Conservation (phyloP, 2,329 filamentous ascomycete species). For the Colletotrichum musicola region DNA sequence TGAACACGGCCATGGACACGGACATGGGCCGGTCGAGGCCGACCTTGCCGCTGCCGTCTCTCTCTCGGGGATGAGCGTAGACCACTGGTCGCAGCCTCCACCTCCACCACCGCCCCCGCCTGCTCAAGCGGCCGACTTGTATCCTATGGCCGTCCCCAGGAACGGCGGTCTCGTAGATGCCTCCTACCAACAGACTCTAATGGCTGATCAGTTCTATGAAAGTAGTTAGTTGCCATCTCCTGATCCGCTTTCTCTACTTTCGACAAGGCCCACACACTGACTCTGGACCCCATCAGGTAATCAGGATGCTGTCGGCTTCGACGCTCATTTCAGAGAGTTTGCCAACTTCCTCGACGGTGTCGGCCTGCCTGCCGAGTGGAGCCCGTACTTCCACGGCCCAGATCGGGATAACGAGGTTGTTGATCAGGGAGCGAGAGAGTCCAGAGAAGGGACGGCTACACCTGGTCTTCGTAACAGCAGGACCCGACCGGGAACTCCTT, state of each 20-base stretch:
- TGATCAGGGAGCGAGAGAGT: slow-evolving; percentile 40
- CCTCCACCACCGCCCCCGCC: slow-evolving; percentile 16
- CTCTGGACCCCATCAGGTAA: slow-evolving; percentile 12
- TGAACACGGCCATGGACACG: too few species aligned
- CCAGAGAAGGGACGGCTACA: slow-evolving; percentile 30
- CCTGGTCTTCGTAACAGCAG: slow-evolving; percentile 26
- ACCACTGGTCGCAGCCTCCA: slow-evolving; percentile 42
- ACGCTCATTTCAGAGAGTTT: slow-evolving; percentile 53
- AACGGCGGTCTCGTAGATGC: slow-evolving; percentile 29
- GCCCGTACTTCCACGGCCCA: slow-evolving; percentile 50
- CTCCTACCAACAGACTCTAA: slow-evolving; percentile 46
- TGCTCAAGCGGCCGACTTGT: slow-evolving; percentile 16
- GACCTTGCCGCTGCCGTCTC: slow-evolving; percentile 47
- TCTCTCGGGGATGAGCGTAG: slow-evolving; percentile 49
- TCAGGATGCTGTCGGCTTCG: slow-evolving; percentile 41
- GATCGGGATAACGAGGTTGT: slow-evolving; percentile 41
- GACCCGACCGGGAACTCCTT: slow-evolving; percentile 49
- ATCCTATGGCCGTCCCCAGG: slow-evolving; percentile 28
- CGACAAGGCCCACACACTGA: too few species aligned
- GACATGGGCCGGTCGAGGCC: slow-evolving; percentile 44
- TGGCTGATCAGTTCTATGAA: slow-evolving; percentile 42
- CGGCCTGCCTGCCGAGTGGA: slow-evolving; percentile 54
- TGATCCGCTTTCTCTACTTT: too few species aligned
- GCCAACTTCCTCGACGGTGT: slow-evolving; percentile 54
- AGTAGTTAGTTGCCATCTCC: slow-evolving; percentile 39